phyloP scores from a whole-genome alignment of 2,329 filamentous ascomycete species.

The Tolypocladium pustulatum region DNA sequence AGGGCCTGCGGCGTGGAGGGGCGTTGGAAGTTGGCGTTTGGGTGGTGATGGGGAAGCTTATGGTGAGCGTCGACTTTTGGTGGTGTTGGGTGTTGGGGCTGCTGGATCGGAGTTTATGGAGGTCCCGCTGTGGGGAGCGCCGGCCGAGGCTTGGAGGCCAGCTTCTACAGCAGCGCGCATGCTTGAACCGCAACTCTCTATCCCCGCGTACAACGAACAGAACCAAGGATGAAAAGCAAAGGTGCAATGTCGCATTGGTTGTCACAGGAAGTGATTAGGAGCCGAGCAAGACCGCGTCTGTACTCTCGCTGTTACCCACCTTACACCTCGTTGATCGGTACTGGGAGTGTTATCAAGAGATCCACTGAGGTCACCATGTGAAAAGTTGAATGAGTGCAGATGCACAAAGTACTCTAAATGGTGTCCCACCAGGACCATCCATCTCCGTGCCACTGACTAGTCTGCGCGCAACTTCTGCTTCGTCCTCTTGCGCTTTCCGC shows the following conservation, averaged over 20 bases:
- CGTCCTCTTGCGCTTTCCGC: constrained; percentile 64
- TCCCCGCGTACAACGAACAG: background rate
- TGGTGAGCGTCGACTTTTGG: background rate
- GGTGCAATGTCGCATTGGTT: too few species aligned
- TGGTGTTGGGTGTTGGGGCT: background rate
- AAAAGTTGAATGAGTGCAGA: background rate
- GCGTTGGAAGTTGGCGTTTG: background rate
- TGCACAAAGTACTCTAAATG: background rate
- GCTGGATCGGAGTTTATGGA: background rate
- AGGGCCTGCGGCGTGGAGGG: background rate
- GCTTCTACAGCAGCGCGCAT: background rate
- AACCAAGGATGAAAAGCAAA: background rate
- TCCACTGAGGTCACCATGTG: background rate
- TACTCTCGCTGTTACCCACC: background rate
- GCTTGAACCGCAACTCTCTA: background rate
- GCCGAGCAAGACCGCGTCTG: background rate
- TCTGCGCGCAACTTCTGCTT: constrained; percentile 43
- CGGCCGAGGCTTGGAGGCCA: background rate
- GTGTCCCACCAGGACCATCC: background rate
- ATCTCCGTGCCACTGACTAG: constrained; percentile 4
- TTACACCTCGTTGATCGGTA: background rate
- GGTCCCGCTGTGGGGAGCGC: background rate
- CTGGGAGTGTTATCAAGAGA: background rate
- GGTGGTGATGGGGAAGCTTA: background rate
- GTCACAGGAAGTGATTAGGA: background rate